Evolutionary conservation across 495 filamentous ascomycete genomes (phyloP).

Genomic region (Cairneyella variabilis): DNA sequence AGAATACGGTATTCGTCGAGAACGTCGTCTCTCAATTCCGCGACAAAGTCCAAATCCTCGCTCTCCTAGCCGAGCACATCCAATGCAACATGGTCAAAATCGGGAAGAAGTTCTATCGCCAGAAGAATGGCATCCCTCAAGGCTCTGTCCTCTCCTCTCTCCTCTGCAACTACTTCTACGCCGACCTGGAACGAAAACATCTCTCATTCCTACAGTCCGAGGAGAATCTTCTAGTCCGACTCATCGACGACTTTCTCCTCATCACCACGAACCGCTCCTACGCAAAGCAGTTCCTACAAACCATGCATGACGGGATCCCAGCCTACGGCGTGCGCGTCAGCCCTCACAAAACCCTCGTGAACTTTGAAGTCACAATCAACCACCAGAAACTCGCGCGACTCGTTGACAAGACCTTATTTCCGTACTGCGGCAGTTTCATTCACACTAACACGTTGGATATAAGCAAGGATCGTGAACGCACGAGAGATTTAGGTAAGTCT

Average conservation of each 20-base stretch:
- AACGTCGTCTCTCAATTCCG: slow-evolving; percentile 48
- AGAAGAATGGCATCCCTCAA: slow-evolving; percentile 87
- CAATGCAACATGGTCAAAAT: slow-evolving; percentile 80
- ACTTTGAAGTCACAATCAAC: slow-evolving; percentile 67
- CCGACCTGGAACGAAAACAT: slow-evolving; percentile 67
- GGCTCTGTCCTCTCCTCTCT: slow-evolving; percentile 82
- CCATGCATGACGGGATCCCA: slow-evolving; percentile 75
- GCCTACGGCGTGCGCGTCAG: slow-evolving; percentile 80
- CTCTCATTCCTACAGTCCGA: slow-evolving; percentile 59
- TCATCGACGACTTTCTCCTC: slow-evolving; percentile 91
- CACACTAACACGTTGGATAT: slow-evolving; percentile 75
- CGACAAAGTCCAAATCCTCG: slow-evolving; percentile 56
- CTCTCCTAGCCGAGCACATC: slow-evolving; percentile 72
- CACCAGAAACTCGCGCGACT: slow-evolving; percentile 50
- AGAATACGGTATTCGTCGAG: slow-evolving; percentile 75
- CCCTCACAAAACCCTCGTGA: slow-evolving; percentile 74
- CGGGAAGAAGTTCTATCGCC: slow-evolving; percentile 84
- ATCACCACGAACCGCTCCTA: slow-evolving; percentile 65
- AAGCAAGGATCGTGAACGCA: slow-evolving; percentile 18
- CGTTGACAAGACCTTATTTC: slow-evolving; percentile 54
- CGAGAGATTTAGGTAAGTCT: slow-evolving; percentile 20
- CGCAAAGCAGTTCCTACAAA: slow-evolving; percentile 65
- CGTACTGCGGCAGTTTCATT: slow-evolving; percentile 82
- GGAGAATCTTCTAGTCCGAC: slow-evolving; percentile 66
- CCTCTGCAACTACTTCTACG: slow-evolving; percentile 94